These are phyloP conservation scores for Hyaloperonospora brassicae DNA, from an alignment of 352 stramenopile genomes.

Conservation along the genomic window DNA sequence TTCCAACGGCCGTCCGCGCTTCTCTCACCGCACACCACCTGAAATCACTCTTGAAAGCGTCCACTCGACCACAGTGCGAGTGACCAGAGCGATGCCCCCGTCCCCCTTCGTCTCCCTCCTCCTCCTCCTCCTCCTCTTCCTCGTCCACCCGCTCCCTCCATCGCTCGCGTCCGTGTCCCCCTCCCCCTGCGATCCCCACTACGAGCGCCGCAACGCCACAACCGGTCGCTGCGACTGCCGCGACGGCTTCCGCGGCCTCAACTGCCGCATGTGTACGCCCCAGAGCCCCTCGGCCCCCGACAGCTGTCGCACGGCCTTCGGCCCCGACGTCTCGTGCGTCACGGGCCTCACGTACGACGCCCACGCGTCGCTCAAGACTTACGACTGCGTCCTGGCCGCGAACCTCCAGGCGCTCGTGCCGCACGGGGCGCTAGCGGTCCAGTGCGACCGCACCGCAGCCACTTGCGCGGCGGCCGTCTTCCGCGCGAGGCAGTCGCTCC, in stretches of 20 bases:
- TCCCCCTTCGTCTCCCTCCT: too few relatives aligned
- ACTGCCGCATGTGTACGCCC: constrained; percentile 51
- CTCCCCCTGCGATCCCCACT: constrained; percentile 42
- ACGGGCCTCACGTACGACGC: constrained; percentile 45
- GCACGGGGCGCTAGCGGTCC: constrained; percentile 55
- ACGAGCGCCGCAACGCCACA: constrained; percentile 45
- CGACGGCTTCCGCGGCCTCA: constrained; percentile 48
- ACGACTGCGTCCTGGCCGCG: constrained; percentile 45
- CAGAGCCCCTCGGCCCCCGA: constrained; percentile 4
- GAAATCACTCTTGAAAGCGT: too few relatives aligned
- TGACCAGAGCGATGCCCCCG: too few relatives aligned
- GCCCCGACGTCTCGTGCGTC: constrained; percentile 34
- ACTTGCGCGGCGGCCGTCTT: constrained; percentile 65
- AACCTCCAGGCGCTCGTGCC: constrained; percentile 55
- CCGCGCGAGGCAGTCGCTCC: constrained; percentile 40
- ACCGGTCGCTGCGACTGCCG: constrained; percentile 50
- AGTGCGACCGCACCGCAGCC: constrained; percentile 39
- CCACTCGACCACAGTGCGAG: too few relatives aligned
- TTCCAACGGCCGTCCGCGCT: too few relatives aligned
- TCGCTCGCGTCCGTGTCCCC: neutral
- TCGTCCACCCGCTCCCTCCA: neutral
- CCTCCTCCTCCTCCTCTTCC: neutral
- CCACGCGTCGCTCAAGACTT: constrained; percentile 49
- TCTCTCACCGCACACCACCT: too few relatives aligned
- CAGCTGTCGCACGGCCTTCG: constrained; percentile 34